A percentile compares a stretch with the other conserved stretches of the same genome.
phyloP scores from a whole-genome alignment of 306 rosid genomes.

The Glycine soja region DNA sequence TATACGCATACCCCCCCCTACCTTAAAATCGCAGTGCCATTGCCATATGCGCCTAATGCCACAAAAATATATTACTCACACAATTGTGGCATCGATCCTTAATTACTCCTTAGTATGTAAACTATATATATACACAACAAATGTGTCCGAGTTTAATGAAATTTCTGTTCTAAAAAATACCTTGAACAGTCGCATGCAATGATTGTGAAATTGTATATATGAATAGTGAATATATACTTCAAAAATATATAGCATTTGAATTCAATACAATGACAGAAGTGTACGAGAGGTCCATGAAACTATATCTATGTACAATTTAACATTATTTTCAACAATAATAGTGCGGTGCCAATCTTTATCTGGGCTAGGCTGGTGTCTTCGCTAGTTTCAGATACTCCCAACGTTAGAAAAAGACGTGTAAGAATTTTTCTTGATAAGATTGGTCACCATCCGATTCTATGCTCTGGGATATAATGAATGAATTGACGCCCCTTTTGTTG shows the following conservation, averaged over 20 bases:
- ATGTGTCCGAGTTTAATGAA: background rate
- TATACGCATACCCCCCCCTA: conserved; percentile 40
- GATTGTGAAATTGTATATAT: conserved; percentile 31
- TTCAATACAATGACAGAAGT: background rate
- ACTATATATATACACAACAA: conserved; percentile 8
- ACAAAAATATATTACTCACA: background rate
- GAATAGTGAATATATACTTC: no score
- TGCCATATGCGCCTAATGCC: conserved; percentile 12
- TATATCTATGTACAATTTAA: background rate
- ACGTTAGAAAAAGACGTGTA: conserved; percentile 46
- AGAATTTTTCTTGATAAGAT: conserved; percentile 25
- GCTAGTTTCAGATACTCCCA: conserved; percentile 43
- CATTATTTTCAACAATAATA: conserved; percentile 42
- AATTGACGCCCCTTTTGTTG: conserved; percentile 20
- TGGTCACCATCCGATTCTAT: conserved; percentile 32
- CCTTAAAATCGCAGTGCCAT: conserved; percentile 27
- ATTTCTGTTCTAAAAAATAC: background rate
- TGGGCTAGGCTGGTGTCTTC: conserved; percentile 52
- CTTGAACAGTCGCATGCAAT: background rate
- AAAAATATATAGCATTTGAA: conserved; percentile 3
- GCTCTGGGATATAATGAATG: conserved; percentile 13
- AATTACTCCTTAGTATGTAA: background rate
- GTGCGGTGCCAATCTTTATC: conserved; percentile 54
- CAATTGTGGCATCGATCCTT: background rate
- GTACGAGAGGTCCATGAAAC: conserved; percentile 10